These are phyloP conservation scores for Peronospora belbahrii DNA, from an alignment of 352 stramenopile genomes.

Conservation along the genomic window DNA sequence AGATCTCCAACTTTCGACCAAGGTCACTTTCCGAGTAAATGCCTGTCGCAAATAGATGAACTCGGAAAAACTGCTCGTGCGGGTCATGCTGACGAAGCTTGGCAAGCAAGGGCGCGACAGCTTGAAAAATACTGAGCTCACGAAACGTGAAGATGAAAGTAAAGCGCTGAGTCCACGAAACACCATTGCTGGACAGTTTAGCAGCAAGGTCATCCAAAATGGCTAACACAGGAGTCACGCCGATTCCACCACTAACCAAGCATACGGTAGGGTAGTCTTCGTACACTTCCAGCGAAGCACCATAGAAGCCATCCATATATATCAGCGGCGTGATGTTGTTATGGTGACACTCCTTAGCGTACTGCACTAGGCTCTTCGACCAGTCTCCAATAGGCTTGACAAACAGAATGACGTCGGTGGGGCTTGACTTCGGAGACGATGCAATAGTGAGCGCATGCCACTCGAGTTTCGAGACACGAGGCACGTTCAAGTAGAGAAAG, in stretches of 20 bases:
- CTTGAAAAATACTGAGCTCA: constrained; percentile 30
- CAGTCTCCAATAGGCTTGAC: constrained; percentile 47
- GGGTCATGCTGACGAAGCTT: constrained; percentile 34
- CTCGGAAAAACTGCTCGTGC: constrained; percentile 27
- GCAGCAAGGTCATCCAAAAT: constrained; percentile 37
- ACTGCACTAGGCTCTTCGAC: constrained; percentile 33
- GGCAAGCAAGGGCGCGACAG: constrained; percentile 23
- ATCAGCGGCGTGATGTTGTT: constrained; percentile 25
- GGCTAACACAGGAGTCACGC: constrained; percentile 37
- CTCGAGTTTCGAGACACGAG: constrained; percentile 42
- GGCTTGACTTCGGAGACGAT: constrained; percentile 37
- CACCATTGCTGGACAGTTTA: constrained; percentile 22
- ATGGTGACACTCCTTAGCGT: constrained; percentile 31
- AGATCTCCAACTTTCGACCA: constrained; percentile 13
- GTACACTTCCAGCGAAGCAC: constrained; percentile 36
- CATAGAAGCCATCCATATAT: constrained; percentile 54
- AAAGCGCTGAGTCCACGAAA: constrained; percentile 30
- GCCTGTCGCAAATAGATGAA: constrained; percentile 26
- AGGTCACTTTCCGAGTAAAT: constrained; percentile 19
- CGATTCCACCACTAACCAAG: constrained; percentile 40
- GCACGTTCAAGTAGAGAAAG: constrained; percentile 51
- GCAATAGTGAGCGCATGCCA: constrained; percentile 54
- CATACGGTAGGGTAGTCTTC: constrained; percentile 40
- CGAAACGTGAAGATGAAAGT: constrained; percentile 38
- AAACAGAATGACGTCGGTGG: constrained; percentile 35